Conservation (phyloP, 208 protist genomes). For the Naegleria gruberi region DNA sequence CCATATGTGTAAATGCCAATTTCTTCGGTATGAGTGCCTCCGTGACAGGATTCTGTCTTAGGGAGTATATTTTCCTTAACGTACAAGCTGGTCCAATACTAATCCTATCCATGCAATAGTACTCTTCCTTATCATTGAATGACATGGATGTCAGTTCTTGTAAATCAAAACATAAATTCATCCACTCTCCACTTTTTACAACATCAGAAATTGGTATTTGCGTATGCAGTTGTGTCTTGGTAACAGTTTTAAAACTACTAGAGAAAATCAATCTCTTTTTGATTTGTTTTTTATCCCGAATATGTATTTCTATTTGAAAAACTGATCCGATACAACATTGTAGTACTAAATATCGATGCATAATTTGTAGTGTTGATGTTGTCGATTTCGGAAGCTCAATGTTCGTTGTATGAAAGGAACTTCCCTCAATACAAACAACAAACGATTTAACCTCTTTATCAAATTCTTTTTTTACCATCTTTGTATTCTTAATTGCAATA, state of each 20-base stretch:
- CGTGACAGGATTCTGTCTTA: background rate
- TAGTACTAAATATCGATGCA: background rate
- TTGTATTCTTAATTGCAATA: background rate
- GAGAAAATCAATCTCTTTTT: background rate
- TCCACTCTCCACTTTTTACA: background rate
- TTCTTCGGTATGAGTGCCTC: background rate
- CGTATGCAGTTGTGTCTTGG: background rate
- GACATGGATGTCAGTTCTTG: background rate
- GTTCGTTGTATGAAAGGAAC: background rate
- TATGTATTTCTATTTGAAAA: background rate
- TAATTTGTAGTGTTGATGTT: background rate
- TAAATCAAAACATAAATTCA: conserved; percentile 1
- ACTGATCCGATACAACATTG: background rate
- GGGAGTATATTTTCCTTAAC: background rate
- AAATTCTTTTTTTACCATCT: background rate
- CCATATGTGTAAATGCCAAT: background rate
- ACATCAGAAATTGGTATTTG: background rate
- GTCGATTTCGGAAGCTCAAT: background rate
- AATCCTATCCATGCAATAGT: background rate
- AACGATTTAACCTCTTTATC: background rate
- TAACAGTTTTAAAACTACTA: background rate
- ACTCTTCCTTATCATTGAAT: background rate
- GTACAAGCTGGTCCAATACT: background rate
- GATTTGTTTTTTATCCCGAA: background rate
- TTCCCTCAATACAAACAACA: background rate